Percentiles rank a stretch among this genome's conserved stretches.
phyloP scores from a whole-genome alignment of 2,329 filamentous ascomycete genomes.

The Colletotrichum endophyticum region DNA sequence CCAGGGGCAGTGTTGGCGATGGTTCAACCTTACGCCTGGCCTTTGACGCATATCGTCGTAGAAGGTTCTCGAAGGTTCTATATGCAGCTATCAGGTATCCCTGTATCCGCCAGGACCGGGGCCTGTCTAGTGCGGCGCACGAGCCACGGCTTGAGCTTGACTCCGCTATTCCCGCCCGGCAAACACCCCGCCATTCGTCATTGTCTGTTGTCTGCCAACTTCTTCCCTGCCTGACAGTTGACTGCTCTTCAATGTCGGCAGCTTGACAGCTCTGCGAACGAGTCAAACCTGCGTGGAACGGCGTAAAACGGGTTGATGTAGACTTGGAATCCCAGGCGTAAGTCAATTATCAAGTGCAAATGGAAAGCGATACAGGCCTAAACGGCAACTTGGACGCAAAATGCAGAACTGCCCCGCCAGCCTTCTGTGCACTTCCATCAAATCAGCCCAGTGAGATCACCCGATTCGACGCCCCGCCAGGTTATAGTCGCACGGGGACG shows the following conservation, averaged over 20 bases:
- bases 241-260: not conserved
- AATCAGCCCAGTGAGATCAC: conserved; percentile 17
- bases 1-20: not conserved
- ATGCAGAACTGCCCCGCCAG: not conserved
- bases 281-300: not conserved
- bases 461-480: conserved; percentile 17
- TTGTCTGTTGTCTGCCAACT: not conserved
- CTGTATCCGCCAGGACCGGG: not conserved
- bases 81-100: not conserved
- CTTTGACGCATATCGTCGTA: not conserved
- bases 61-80: conserved; percentile 39
- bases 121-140: not conserved
- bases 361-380: not conserved
- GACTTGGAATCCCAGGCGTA: not conserved
- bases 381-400: not conserved
- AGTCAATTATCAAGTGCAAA: not conserved
- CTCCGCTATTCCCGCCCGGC: conserved; percentile 19
- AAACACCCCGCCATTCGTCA: conserved; percentile 20
- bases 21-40: not conserved
- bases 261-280: not conserved
- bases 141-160: conserved; percentile 15
- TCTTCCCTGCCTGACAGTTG: not conserved
- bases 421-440: conserved; percentile 20
- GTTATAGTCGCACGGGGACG: conserved; percentile 13
- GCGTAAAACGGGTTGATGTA: not conserved